phyloP scores from a whole-genome alignment of 345 rosid genomes.

The Alliaria petiolata region DNA sequence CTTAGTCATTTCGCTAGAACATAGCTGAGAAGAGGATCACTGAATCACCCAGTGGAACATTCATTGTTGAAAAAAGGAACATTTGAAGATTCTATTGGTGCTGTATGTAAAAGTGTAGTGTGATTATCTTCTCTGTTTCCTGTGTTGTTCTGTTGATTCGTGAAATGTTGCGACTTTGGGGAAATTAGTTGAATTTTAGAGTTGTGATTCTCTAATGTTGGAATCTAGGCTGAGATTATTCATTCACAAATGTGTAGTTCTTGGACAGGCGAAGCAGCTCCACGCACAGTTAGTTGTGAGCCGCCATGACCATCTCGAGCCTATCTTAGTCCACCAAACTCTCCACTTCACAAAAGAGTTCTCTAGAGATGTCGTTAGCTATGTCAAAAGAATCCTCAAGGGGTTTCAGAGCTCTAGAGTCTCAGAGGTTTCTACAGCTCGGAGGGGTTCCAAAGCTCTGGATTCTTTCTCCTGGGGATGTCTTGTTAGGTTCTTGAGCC shows the following conservation, averaged over 20 bases:
- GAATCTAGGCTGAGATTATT: constrained; percentile 33
- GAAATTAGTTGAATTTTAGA: too few relatives aligned
- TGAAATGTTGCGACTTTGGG: too few relatives aligned
- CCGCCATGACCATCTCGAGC: constrained; percentile 35
- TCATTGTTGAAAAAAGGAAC: too few relatives aligned
- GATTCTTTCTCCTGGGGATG: constrained; percentile 67
- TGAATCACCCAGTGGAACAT: too few relatives aligned
- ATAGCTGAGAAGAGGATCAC: too few relatives aligned
- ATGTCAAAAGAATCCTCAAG: constrained; percentile 43
- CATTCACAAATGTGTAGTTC: constrained; percentile 29
- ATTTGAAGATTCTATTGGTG: too few relatives aligned
- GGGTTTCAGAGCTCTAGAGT: background rate
- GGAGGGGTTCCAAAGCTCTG: background rate
- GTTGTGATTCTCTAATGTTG: constrained; percentile 7
- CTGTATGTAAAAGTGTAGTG: too few relatives aligned
- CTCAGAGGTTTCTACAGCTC: background rate
- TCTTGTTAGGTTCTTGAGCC: constrained; percentile 50
- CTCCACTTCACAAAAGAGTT: constrained; percentile 34
- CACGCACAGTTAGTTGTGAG: constrained; percentile 48
- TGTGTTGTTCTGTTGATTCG: too few relatives aligned
- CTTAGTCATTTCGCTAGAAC: too few relatives aligned
- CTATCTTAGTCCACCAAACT: constrained; percentile 45
- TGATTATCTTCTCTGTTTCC: background rate
- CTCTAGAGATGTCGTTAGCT: constrained; percentile 38
- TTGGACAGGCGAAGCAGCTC: constrained; percentile 44